Conservation (phyloP, 2,329 filamentous ascomycete species). For the Penicillium corylophilum region DNA sequence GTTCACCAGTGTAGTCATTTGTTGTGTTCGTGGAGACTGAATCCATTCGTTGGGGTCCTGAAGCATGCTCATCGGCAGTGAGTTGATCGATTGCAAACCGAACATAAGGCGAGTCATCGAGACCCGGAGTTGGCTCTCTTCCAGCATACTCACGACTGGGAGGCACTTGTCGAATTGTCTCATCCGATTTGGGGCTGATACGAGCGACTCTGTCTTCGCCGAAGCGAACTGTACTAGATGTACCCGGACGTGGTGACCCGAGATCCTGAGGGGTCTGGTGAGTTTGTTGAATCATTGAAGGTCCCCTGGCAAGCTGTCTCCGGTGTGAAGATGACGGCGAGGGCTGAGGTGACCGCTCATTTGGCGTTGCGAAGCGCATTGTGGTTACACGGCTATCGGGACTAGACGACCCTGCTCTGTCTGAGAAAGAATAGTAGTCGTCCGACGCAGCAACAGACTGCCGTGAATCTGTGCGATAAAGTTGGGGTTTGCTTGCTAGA, state of each 20-base stretch:
- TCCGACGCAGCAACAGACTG: slow-evolving; percentile 51
- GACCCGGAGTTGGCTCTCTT: slow-evolving; percentile 65
- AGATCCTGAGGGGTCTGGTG: slow-evolving; percentile 7
- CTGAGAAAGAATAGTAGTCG: slow-evolving; percentile 51
- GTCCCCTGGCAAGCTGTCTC: background rate
- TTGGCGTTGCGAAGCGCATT: slow-evolving; percentile 46
- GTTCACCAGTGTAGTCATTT: slow-evolving; percentile 51
- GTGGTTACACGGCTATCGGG: slow-evolving; percentile 39
- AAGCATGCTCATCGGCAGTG: slow-evolving; percentile 68
- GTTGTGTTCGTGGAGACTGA: slow-evolving; percentile 34
- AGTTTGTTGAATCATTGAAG: slow-evolving; percentile 11
- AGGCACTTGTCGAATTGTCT: slow-evolving; percentile 25
- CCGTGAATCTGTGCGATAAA: slow-evolving; percentile 43
- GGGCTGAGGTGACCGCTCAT: slow-evolving; percentile 35
- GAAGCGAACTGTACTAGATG: slow-evolving; percentile 29
- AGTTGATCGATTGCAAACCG: slow-evolving; percentile 86
- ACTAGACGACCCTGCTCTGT: slow-evolving; percentile 37
- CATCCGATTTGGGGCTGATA: slow-evolving; percentile 26
- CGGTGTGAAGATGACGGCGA: slow-evolving; percentile 25
- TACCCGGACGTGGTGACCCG: slow-evolving; percentile 19
- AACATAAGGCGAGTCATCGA: slow-evolving; percentile 85
- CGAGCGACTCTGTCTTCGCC: slow-evolving; percentile 23
- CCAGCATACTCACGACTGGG: slow-evolving; percentile 27
- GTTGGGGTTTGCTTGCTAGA: slow-evolving; percentile 46
- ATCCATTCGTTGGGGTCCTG: slow-evolving; percentile 54